phyloP scores from a whole-genome alignment of 2,329 filamentous ascomycete species.

The Gaeumannomyces tritici region DNA sequence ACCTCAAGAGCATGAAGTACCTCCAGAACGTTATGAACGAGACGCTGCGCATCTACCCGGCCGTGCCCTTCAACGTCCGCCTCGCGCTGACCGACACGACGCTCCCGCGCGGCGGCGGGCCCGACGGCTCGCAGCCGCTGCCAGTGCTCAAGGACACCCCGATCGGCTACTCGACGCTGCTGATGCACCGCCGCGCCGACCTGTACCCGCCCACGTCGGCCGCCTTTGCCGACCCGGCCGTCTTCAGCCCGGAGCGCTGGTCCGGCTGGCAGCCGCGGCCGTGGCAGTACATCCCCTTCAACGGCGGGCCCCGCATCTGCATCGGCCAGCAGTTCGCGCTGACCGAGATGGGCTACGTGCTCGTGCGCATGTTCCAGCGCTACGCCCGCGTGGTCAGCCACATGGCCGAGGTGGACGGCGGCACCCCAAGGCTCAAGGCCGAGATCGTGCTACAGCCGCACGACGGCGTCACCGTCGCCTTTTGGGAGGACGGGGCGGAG shows the following conservation, averaged over 20 bases:
- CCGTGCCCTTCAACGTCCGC: slow-evolving; percentile 72
- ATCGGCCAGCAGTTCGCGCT: slow-evolving; percentile 76
- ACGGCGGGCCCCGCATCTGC: slow-evolving; percentile 64
- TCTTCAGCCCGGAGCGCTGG: slow-evolving; percentile 63
- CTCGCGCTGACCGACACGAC: slow-evolving; percentile 63
- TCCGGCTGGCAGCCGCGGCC: slow-evolving; percentile 49
- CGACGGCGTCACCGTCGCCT: slow-evolving; percentile 47
- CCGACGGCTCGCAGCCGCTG: slow-evolving; percentile 50
- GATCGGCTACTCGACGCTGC: slow-evolving; percentile 57
- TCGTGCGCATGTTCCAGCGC: slow-evolving; percentile 62
- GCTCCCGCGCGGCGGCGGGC: slow-evolving; percentile 61
- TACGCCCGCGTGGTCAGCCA: slow-evolving; percentile 54
- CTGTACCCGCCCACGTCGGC: slow-evolving; percentile 44
- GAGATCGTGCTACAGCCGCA: slow-evolving; percentile 52
- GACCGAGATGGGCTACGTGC: slow-evolving; percentile 65
- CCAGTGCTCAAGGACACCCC: slow-evolving; percentile 56
- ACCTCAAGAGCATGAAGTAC: slow-evolving; percentile 85
- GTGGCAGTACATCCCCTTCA: slow-evolving; percentile 69
- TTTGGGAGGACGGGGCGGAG: slow-evolving; percentile 32
- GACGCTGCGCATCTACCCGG: slow-evolving; percentile 66
- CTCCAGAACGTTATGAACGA: slow-evolving; percentile 66
- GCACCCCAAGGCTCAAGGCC: slow-evolving; percentile 41
- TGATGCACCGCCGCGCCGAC: slow-evolving; percentile 63
- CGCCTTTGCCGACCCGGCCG: slow-evolving; percentile 27
- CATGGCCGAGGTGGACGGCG: slow-evolving; percentile 46